Base-by-base conservation (phyloP, 2,329 filamentous ascomycete species). In the Didymella exigua region DNA sequence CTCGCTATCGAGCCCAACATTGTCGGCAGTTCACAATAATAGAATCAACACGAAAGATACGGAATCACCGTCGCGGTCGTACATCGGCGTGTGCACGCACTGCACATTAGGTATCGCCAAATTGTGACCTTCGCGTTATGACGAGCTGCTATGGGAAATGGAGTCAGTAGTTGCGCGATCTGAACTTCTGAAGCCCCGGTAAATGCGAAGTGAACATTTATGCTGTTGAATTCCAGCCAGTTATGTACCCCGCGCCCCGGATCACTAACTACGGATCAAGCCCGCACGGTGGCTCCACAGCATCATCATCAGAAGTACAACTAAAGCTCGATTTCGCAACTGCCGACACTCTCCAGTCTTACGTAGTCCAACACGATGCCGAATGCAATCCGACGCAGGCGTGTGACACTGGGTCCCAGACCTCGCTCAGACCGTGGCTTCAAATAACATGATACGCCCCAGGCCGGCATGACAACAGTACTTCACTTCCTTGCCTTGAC, bases 271-370 rank as follows among this genome's bases (percentile, higher is more conserved):
- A 54, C n/a, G 19, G 14, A 8, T 21, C 45, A 24, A 46, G 19
- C 29, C 31, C 33, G 41, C 34, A 29, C 11, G 10, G 26, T 11
- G 27, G 41, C 52, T 33, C 40, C 52, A 45, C 41, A 40, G 46
- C 40, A 41, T 36, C 18, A 42, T 42, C 36, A 34, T 19, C 19
- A 3, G 31, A 26, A 42, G 31, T 29, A 34, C 40, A 43, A 37
- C 30, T 30, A 48, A 18, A 30, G 19, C 3, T 26, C 8, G 37
- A 44, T 36, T 50, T 45, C 14, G 27, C 49, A 56, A 56, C 54
- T 56, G 54, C 54, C 54, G 54, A 52, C n/a, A 31, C 26, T n/a
- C 24, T 55, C 42, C 23, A 42, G n/a, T 4, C 24, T 50, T 46
- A 49, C 23, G 37, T 40, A 26, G 10, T 18, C 38, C 14, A 36